Conservation (phyloP, 768 basidiomycete species). For the Amanita subjunquillea region DNA sequence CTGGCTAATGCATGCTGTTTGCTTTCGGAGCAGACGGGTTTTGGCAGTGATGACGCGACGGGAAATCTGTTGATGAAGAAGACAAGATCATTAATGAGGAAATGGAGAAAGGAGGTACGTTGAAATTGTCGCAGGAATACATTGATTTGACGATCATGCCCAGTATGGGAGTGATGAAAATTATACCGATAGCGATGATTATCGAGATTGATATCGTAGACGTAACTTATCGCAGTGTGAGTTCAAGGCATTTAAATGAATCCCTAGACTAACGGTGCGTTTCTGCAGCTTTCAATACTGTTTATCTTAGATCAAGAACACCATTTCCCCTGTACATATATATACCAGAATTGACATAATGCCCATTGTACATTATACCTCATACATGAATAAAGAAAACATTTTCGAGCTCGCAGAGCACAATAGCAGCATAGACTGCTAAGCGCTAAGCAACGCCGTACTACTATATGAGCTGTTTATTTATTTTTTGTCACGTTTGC, state of each 20-base stretch:
- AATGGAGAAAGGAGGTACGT: constrained; percentile 30
- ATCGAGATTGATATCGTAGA: not conserved
- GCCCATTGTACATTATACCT: too few relatives aligned
- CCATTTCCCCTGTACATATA: not conserved
- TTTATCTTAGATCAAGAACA: not conserved
- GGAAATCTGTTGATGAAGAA: constrained; percentile 27
- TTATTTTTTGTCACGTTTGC: too few relatives aligned
- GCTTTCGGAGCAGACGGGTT: constrained; percentile 37
- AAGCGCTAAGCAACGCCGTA: too few relatives aligned
- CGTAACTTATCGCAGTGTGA: not conserved
- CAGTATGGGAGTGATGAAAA: not conserved
- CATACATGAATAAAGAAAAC: too few relatives aligned
- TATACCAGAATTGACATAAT: not conserved
- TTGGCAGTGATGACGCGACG: constrained; percentile 29
- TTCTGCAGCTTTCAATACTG: not conserved
- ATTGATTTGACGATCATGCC: not conserved
- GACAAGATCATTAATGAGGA: constrained; percentile 25
- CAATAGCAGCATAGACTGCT: too few relatives aligned
- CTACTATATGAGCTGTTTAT: too few relatives aligned
- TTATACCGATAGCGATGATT: constrained; percentile 1
- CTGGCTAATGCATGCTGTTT: constrained; percentile 31
- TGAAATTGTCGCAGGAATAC: not conserved
- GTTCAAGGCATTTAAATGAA: not conserved
- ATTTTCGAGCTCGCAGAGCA: too few relatives aligned
- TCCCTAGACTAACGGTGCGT: not conserved